Conservation (phyloP, 495 filamentous ascomycete genomes). For the Talaromyces nanjingensis region DNA sequence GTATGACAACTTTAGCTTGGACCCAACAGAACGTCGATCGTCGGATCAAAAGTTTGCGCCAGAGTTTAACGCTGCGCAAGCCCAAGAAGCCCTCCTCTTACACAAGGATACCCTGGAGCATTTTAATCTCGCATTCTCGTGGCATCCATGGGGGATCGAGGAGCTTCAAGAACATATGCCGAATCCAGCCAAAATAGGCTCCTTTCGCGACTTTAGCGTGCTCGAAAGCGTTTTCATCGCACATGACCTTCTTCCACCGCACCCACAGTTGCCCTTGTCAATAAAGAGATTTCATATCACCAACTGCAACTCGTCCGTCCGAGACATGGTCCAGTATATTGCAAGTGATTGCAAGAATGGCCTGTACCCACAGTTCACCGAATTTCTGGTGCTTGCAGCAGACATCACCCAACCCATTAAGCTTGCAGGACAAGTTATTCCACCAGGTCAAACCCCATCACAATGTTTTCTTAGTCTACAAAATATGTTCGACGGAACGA, state of each 20-base stretch:
- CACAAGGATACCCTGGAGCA: conserved; percentile 19
- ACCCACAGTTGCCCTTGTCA: conserved; percentile 17
- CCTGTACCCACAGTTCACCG: conserved; percentile 13
- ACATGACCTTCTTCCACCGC: conserved; percentile 16
- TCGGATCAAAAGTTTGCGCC: too few species aligned
- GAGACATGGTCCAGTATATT: conserved; percentile 14
- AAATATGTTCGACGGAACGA: conserved; percentile 17
- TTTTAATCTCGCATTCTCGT: conserved; percentile 13
- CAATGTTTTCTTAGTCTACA: conserved; percentile 15
- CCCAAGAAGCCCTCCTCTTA: conserved; percentile 13
- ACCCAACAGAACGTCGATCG: not conserved
- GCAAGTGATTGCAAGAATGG: conserved; percentile 17
- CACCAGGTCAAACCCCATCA: conserved; percentile 16
- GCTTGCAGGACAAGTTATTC: conserved; percentile 16
- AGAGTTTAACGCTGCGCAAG: conserved; percentile 16
- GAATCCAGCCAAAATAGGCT: conserved; percentile 13
- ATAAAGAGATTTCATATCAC: conserved; percentile 14
- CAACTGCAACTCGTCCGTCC: conserved; percentile 21
- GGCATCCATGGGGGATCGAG: not conserved
- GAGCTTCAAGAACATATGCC: conserved; percentile 6
- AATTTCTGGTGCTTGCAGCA: conserved; percentile 12
- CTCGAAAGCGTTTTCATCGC: conserved; percentile 16
- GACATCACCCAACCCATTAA: conserved; percentile 19
- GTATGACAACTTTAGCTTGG: conserved; percentile 12
- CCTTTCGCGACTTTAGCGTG: conserved; percentile 17